These are phyloP conservation scores for Mortierella polycephala DNA, from an alignment of 371 early-diverging fungal genomes.

Conservation along the genomic window DNA sequence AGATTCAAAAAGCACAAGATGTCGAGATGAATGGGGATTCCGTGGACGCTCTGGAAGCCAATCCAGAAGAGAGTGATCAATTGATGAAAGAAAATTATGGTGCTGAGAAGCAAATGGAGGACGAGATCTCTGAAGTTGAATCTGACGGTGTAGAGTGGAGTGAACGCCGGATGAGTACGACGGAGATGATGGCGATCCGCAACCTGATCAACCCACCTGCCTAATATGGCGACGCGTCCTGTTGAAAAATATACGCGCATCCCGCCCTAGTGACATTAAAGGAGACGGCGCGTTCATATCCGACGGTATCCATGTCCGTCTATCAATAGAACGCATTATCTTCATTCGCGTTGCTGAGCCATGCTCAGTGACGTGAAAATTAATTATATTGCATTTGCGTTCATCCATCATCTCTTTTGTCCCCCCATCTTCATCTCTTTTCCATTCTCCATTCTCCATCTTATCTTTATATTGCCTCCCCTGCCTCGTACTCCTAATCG, in stretches of 20 bases:
- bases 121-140: not conserved
- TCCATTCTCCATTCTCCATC: not conserved
- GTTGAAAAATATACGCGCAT: not conserved
- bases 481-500: not conserved
- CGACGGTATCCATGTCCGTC: not conserved
- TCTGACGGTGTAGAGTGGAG: not conserved
- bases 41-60: too few species aligned
- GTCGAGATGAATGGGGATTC: not conserved
- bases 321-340: not conserved
- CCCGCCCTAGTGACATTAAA: too few species aligned
- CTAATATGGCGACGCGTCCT: not conserved
- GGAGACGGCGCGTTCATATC: too few species aligned
- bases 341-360: not conserved
- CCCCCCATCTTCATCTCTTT: not conserved
- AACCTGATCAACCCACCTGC: conserved; percentile 17
- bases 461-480: not conserved
- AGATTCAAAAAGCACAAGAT: not conserved
- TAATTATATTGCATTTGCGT: not conserved
- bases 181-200: conserved; percentile 29
- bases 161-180: conserved; percentile 16
- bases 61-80: too few species aligned
- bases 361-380: too few species aligned
- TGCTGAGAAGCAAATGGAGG: not conserved
- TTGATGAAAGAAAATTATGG: too few species aligned
- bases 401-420: not conserved